Conservation (phyloP, 176 grass and related monocot genomes). For the Panicum miliaceum region DNA sequence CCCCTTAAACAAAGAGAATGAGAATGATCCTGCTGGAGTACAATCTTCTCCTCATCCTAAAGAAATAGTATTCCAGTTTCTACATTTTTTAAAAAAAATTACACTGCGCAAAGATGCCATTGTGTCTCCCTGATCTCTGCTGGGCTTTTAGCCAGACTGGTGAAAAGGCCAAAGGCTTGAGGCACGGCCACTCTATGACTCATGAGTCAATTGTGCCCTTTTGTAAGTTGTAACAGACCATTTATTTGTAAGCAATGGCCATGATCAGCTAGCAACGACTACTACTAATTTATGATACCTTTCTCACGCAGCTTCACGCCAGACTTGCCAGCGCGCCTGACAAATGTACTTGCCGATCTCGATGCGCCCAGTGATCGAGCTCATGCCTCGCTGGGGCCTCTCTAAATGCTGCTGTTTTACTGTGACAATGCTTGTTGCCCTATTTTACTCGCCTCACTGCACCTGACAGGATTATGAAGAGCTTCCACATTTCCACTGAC, state of each 20-base stretch:
- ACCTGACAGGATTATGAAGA: not conserved
- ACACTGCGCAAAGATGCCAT: not conserved
- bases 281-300: slow-evolving; percentile 27
- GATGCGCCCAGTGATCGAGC: not conserved
- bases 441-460: not conserved
- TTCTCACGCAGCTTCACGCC: not conserved
- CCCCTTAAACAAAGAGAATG: slow-evolving; percentile 8
- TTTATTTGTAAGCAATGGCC: not conserved
- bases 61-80: not conserved
- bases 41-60: not conserved
- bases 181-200: not conserved
- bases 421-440: slow-evolving; percentile 29
- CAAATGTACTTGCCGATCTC: slow-evolving; percentile 21
- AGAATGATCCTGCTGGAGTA: not conserved
- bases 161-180: not conserved
- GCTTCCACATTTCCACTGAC: not conserved
- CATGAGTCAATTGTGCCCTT: not conserved
- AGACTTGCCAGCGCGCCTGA: slow-evolving; percentile 12
- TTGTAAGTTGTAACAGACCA: not conserved
- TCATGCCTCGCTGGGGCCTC: not conserved
- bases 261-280: not conserved
- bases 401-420: slow-evolving; percentile 14
- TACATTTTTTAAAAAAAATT: not conserved
- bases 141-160: not conserved
- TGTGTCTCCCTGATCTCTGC: not conserved